A percentile compares a stretch with the other conserved stretches of the same genome.
phyloP scores from a whole-genome alignment of 164 flowering plant genomes.

The Vitis riparia region DNA sequence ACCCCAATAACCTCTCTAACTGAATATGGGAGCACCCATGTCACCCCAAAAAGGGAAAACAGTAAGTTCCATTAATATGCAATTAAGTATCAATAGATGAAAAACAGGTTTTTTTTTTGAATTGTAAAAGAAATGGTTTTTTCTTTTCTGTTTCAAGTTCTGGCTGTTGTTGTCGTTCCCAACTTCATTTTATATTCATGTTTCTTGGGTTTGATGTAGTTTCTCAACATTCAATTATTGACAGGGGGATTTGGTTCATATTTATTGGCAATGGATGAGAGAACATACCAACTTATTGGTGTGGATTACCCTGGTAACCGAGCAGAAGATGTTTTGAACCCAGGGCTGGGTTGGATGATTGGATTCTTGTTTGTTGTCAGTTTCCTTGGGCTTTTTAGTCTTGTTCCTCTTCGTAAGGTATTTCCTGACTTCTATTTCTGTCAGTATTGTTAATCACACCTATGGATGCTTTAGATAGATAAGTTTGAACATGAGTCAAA shows the following conservation, averaged over 20 bases:
- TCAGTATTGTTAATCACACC: not conserved
- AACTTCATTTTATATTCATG: not conserved
- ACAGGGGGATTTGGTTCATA: conserved; percentile 95
- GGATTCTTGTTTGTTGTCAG: conserved; percentile 91
- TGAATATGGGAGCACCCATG: no score
- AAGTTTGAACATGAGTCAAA: not conserved
- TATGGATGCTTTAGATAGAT: not conserved
- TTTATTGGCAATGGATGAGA: conserved; percentile 88
- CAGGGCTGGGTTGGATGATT: conserved; percentile 89
- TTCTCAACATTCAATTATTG: conserved; percentile 6
- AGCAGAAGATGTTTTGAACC: conserved; percentile 84
- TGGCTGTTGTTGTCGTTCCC: no score
- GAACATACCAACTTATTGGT: conserved; percentile 86
- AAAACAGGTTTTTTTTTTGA: no score
- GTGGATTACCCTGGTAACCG: conserved; percentile 87
- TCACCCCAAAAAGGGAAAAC: no score
- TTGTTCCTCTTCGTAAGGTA: conserved; percentile 98
- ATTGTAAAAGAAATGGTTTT: no score
- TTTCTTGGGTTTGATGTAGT: not conserved
- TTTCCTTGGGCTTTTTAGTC: conserved; percentile 92
- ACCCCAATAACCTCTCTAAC: no score
- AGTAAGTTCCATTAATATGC: no score
- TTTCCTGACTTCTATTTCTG: not conserved
- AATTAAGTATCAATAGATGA: no score
- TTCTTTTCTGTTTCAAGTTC: no score